Conservation (phyloP, 2,329 filamentous ascomycete species). For the Monosporascus cannonballus region DNA sequence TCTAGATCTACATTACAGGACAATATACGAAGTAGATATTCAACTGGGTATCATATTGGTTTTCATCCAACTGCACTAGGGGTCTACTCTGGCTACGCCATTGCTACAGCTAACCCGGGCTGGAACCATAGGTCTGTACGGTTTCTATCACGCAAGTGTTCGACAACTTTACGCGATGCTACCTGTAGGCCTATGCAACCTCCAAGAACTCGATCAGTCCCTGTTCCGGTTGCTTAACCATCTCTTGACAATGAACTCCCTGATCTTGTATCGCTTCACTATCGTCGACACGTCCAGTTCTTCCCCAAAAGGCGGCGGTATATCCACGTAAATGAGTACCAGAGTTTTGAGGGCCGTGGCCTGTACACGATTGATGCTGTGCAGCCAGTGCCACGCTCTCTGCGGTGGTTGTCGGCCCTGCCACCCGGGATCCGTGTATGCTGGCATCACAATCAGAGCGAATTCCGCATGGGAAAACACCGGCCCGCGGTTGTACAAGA, state of each 20-base stretch:
- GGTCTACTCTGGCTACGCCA: too few relatives aligned
- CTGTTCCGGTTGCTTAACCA: conserved; percentile 79
- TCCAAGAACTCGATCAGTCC: conserved; percentile 7
- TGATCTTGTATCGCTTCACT: conserved; percentile 65
- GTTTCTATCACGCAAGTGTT: not conserved
- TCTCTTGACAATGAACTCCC: conserved; percentile 74
- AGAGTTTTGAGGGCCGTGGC: conserved; percentile 86
- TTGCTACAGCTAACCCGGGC: not conserved
- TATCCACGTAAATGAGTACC: conserved; percentile 84
- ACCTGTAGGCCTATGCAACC: not conserved
- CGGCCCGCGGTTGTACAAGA: conserved; percentile 89
- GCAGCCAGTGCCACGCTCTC: conserved; percentile 74
- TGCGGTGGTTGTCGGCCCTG: conserved; percentile 42
- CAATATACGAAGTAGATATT: not conserved
- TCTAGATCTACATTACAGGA: too few relatives aligned
- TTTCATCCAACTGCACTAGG: not conserved
- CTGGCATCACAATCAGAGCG: conserved; percentile 75
- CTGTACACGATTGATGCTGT: conserved; percentile 84
- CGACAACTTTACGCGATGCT: conserved; percentile 10
- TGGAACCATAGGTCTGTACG: not conserved
- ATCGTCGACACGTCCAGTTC: conserved; percentile 54
- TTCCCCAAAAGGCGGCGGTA: conserved; percentile 61
- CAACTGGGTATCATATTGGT: not conserved
- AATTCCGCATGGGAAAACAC: conserved; percentile 96
- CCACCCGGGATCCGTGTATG: conserved; percentile 74